Evolutionary conservation across 139 green algal genomes (phyloP).

Genomic region (Haematococcus lacustris): DNA sequence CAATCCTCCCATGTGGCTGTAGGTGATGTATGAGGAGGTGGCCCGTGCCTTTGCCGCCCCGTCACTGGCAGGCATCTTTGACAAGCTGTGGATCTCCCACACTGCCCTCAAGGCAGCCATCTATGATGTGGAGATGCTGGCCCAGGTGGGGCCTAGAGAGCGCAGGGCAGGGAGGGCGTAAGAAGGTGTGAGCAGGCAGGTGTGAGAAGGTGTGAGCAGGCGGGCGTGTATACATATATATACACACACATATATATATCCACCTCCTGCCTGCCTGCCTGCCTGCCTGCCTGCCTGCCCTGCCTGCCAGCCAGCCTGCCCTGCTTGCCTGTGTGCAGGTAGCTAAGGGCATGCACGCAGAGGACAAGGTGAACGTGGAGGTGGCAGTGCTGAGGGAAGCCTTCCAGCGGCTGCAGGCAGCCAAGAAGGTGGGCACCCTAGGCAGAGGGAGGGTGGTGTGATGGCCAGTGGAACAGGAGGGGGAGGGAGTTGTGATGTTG

Average conservation of each 20-base stretch:
- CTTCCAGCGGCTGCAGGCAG: conserved; percentile 50
- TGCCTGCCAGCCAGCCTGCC: too few relatives aligned
- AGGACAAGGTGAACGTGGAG: conserved; percentile 30
- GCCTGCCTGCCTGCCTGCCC: too few relatives aligned
- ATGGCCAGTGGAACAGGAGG: too few relatives aligned
- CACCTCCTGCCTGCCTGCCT: too few relatives aligned
- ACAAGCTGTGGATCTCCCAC: conserved; percentile 57
- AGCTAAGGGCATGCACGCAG: conserved; percentile 1
- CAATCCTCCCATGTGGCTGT: not conserved
- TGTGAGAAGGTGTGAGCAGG: too few relatives aligned
- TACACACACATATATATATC: too few relatives aligned
- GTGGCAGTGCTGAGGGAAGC: conserved; percentile 54
- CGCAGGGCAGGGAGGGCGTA: too few relatives aligned
- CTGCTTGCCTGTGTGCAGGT: too few relatives aligned
- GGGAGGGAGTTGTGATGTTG: too few relatives aligned
- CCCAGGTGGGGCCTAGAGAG: not conserved
- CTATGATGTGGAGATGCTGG: conserved; percentile 11
- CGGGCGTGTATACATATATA: too few relatives aligned
- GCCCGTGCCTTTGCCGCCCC: conserved; percentile 32
- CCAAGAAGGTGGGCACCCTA: conserved; percentile 28
- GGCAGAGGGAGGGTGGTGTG: too few relatives aligned
- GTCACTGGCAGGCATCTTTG: conserved; percentile 66
- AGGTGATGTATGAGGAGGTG: conserved; percentile 67
- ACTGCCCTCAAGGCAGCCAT: not conserved
- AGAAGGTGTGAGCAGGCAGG: too few relatives aligned